phyloP scores from a whole-genome alignment of 441 rosid genomes.

The Jatropha multifida region DNA sequence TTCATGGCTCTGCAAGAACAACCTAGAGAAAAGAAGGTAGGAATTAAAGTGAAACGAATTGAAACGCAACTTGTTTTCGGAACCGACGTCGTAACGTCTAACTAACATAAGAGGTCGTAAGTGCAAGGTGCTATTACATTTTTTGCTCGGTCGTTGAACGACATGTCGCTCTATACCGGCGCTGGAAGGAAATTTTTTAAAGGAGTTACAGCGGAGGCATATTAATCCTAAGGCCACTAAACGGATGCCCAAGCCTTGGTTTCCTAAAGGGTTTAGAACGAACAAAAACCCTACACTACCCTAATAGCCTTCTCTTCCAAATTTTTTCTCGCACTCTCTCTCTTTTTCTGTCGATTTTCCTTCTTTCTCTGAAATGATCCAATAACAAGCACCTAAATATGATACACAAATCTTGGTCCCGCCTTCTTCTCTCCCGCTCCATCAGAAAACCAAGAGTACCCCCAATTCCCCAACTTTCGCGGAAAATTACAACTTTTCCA shows the following conservation, averaged over 20 bases:
- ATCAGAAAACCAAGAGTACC: conserved; percentile 26
- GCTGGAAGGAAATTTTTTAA: no score
- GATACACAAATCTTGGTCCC: conserved; percentile 25
- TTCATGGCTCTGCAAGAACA: conserved; percentile 4
- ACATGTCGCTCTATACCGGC: no score
- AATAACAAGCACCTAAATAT: conserved; percentile 4
- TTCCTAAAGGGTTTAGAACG: neutral
- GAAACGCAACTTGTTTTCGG: no score
- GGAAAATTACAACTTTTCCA: conserved; percentile 30
- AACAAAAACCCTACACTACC: conserved; percentile 10
- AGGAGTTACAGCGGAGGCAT: no score
- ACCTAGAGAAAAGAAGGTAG: no score
- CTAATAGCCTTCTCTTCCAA: neutral
- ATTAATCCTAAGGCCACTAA: no score
- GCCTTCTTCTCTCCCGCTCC: conserved; percentile 19
- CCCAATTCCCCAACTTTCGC: conserved; percentile 17
- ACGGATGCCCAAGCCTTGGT: neutral
- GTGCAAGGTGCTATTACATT: no score
- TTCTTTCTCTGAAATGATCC: conserved; percentile 16
- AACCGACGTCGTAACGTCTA: no score
- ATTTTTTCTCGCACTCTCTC: neutral
- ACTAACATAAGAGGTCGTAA: no score
- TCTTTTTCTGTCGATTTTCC: neutral
- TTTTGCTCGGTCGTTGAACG: no score
- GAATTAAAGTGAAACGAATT: no score